Conservation (phyloP, 306 rosid species). For the Vicia sativa region DNA sequence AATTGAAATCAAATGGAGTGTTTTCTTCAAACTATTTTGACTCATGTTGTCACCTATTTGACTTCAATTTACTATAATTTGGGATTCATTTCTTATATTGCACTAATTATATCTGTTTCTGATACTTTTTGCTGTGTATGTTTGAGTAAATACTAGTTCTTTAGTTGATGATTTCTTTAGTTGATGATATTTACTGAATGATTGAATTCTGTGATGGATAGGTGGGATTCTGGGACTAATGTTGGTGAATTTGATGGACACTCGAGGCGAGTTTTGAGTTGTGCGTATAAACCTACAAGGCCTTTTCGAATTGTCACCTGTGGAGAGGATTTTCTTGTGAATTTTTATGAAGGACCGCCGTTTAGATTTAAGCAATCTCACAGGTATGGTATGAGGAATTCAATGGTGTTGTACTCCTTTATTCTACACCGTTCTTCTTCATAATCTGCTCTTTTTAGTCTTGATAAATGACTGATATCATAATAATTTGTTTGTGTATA, state of each 20-base stretch:
- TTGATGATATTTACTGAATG: background rate
- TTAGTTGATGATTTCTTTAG: slow-evolving; percentile 2
- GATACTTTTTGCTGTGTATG: background rate
- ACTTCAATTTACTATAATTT: slow-evolving; percentile 1
- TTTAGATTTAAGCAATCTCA: slow-evolving; percentile 87
- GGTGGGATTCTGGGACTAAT: slow-evolving; percentile 97
- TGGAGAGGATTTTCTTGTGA: slow-evolving; percentile 90
- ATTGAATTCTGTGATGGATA: slow-evolving; percentile 34
- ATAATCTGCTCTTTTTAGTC: background rate
- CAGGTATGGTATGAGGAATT: slow-evolving; percentile 53
- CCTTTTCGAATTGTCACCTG: slow-evolving; percentile 91
- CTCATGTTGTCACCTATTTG: background rate
- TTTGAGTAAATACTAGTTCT: background rate
- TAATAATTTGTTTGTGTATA: slow-evolving; percentile 45
- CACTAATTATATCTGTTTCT: background rate
- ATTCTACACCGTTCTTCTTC: background rate
- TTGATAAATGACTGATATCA: slow-evolving; percentile 15
- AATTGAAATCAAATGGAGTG: too few species aligned
- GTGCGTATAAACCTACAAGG: slow-evolving; percentile 90
- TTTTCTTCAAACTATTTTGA: background rate
- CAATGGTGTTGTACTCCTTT: background rate
- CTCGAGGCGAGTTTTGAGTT: slow-evolving; percentile 85
- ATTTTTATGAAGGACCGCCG: slow-evolving; percentile 95
- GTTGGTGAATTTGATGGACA: slow-evolving; percentile 99
- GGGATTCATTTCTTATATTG: slow-evolving; percentile 5